Percentiles rank a stretch among this genome's conserved stretches.
phyloP scores from a whole-genome alignment of 495 filamentous ascomycete species.

The Friedmanniomyces simplex region DNA sequence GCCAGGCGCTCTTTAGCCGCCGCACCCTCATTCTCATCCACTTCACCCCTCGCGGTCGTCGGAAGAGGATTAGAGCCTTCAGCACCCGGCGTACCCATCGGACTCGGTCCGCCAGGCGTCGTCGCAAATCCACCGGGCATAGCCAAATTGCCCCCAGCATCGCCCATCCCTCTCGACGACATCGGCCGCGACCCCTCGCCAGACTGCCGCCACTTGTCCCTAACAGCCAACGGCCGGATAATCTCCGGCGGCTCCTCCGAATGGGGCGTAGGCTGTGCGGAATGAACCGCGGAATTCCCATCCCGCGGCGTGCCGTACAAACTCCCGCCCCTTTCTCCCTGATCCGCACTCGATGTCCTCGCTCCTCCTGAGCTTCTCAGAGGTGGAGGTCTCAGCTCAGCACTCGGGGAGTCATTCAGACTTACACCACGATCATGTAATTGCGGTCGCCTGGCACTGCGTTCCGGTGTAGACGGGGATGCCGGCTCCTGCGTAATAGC shows the following conservation, averaged over 20 bases:
- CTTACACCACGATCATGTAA: not conserved
- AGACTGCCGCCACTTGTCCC: not conserved
- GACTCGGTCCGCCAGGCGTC: not conserved
- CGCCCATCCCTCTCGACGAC: not conserved
- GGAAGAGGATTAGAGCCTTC: not conserved
- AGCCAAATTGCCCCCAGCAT: not conserved
- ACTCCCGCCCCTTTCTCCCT: not conserved
- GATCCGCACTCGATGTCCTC: not conserved
- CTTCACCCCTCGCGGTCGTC: not conserved
- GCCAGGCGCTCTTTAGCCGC: too few relatives aligned
- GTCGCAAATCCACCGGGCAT: conserved; percentile 6
- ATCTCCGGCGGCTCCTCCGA: conserved; percentile 10
- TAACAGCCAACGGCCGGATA: conserved; percentile 5
- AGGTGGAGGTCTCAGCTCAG: not conserved
- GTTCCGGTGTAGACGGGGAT: conserved; percentile 8
- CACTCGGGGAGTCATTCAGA: not conserved
- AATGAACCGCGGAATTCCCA: not conserved
- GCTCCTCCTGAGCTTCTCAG: not conserved
- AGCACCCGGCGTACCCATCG: conserved; percentile 2
- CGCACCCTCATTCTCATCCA: not conserved
- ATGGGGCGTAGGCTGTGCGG: not conserved
- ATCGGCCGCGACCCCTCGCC: not conserved
- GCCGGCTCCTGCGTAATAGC: not conserved
- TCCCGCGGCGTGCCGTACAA: not conserved
- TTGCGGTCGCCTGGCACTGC: not conserved